Evolutionary conservation across 164 flowering plant genomes (phyloP).

Genomic region (Macadamia integrifolia): DNA sequence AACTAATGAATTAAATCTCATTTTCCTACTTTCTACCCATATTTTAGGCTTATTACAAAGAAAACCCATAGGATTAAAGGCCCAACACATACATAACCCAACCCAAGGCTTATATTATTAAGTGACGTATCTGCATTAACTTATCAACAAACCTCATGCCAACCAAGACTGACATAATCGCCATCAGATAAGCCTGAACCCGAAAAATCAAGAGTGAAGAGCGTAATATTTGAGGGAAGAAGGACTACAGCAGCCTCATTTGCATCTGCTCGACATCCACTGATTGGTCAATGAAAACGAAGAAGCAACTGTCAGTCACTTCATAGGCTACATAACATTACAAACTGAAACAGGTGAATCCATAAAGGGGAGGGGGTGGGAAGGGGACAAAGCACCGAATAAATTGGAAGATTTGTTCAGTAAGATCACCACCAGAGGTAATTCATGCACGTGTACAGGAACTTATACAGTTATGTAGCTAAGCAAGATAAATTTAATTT

Average conservation of each 20-base stretch:
- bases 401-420: background rate
- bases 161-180: conserved; percentile 90
- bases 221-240: conserved; percentile 90
- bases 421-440: background rate
- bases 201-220: conserved; percentile 93
- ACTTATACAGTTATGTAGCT: background rate
- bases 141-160: conserved; percentile 75
- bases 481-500: background rate
- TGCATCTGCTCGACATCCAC: conserved; percentile 97
- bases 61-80: too few species aligned
- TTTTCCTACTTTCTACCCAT: too few species aligned
- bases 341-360: background rate
- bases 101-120: too few species aligned
- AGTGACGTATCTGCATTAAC: background rate
- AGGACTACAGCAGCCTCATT: conserved; percentile 88
- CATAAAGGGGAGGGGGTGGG: background rate
- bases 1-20: too few species aligned
- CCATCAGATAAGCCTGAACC: conserved; percentile 97
- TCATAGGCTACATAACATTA: background rate
- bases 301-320: conserved; percentile 4
- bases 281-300: conserved; percentile 22
- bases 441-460: background rate
- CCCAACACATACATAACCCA: too few species aligned
- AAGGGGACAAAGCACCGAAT: too few species aligned
- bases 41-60: too few species aligned